Percentiles rank a stretch among this genome's conserved stretches.
These are phyloP conservation scores for Fonsecaea pugnacius DNA, from an alignment of 2,329 filamentous ascomycete genomes.

Conservation along the genomic window DNA sequence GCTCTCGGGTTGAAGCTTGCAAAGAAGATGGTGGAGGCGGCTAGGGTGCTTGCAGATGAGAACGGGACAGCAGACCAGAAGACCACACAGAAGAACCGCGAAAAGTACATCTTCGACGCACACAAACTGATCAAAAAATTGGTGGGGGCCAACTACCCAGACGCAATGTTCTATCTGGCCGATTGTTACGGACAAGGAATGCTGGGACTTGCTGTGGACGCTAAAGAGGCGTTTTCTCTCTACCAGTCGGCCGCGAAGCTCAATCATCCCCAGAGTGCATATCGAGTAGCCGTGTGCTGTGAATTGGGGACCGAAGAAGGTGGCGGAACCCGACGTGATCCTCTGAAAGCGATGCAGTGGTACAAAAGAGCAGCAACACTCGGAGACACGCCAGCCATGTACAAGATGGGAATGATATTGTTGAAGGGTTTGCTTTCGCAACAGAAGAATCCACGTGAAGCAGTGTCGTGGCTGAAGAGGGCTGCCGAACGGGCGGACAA, in stretches of 20 bases:
- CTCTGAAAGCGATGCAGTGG: slow-evolving; percentile 95
- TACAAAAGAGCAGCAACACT: slow-evolving; percentile 90
- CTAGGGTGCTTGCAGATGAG: slow-evolving; percentile 76
- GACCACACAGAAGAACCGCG: slow-evolving; percentile 67
- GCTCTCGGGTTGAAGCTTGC: slow-evolving; percentile 73
- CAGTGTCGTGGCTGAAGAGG: slow-evolving; percentile 88
- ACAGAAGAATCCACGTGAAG: slow-evolving; percentile 78
- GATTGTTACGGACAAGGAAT: slow-evolving; percentile 84
- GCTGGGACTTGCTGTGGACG: slow-evolving; percentile 77
- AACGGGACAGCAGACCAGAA: slow-evolving; percentile 72
- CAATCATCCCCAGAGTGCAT: slow-evolving; percentile 83
- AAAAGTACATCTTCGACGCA: slow-evolving; percentile 82
- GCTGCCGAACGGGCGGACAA: slow-evolving; percentile 84
- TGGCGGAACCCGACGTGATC: slow-evolving; percentile 87
- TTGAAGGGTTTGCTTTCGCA: slow-evolving; percentile 94
- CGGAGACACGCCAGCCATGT: slow-evolving; percentile 93
- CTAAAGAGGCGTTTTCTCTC: slow-evolving; percentile 88
- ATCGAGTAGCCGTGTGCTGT: slow-evolving; percentile 94
- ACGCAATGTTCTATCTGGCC: slow-evolving; percentile 92
- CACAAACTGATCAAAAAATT: slow-evolving; percentile 93
- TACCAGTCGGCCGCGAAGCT: slow-evolving; percentile 94
- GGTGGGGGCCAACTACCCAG: slow-evolving; percentile 70
- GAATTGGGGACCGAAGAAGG: slow-evolving; percentile 95
- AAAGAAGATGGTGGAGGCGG: slow-evolving; percentile 84
- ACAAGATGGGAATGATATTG: slow-evolving; percentile 95